These are phyloP conservation scores for Thalia dealbata DNA, from an alignment of 176 grass and related monocot genomes.

Conservation along the genomic window DNA sequence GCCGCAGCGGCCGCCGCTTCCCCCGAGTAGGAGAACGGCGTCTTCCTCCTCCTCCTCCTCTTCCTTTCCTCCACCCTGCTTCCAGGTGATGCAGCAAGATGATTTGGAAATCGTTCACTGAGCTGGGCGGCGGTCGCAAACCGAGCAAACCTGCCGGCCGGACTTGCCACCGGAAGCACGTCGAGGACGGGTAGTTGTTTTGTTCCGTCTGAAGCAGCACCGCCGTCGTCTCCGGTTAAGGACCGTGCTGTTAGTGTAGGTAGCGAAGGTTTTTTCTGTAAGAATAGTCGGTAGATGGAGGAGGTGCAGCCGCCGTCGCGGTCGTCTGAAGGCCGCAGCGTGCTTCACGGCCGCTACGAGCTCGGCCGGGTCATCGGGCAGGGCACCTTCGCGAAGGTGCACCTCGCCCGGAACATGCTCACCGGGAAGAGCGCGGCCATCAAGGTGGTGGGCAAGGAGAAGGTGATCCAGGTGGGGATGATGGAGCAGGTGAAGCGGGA, in stretches of 20 bases:
- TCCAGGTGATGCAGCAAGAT: constrained; percentile 11
- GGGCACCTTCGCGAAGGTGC: constrained; percentile 18
- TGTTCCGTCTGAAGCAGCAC: neutral
- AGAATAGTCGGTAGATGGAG: constrained; percentile 5
- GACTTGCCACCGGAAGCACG: constrained; percentile 20
- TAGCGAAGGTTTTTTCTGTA: neutral
- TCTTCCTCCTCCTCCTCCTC: too few relatives aligned
- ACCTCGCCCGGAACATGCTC: constrained; percentile 10
- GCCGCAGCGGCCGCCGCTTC: neutral
- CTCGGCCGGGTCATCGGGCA: constrained; percentile 6
- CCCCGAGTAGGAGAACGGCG: neutral
- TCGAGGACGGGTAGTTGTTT: constrained; percentile 17
- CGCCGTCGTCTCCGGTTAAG: neutral
- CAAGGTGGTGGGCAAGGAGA: constrained; percentile 17
- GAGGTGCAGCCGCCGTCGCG: constrained; percentile 7
- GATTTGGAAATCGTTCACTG: neutral
- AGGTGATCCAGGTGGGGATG: constrained; percentile 18
- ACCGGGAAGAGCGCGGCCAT: constrained; percentile 1
- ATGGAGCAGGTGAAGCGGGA: constrained; percentile 21
- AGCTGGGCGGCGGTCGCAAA: constrained; percentile 1
- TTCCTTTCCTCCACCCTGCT: neutral
- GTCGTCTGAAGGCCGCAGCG: constrained; percentile 8
- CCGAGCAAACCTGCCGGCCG: constrained; percentile 3
- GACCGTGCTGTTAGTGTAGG: neutral
- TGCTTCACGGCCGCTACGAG: constrained; percentile 13